Evolutionary conservation across 768 basidiomycete genomes (phyloP), one percentile per base, ranked within the genome.

Genomic region (Leccinum fibrillosum): DNA sequence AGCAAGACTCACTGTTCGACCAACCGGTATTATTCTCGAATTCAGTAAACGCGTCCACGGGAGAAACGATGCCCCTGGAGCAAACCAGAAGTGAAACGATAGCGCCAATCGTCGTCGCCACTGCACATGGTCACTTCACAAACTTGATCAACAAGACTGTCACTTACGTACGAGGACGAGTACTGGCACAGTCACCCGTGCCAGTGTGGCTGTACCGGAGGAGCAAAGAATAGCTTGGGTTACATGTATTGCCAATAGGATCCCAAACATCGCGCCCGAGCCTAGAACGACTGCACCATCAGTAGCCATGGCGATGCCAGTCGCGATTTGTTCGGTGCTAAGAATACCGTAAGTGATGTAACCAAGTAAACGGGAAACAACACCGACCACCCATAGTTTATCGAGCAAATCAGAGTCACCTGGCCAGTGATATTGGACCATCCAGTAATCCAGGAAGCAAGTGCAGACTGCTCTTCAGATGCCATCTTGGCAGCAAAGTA

Each of bases 1-100:
- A 10, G 17, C 17, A 7, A 39, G 42, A 25, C 45, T 3, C 35
- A 61, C 67, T 59, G 37, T 63, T 56, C 2, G 60, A 58, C 70
- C 67, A 69, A 6, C 61, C 67, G 1, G 59, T 67, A 15, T 69
- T 61, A 35, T 69, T 69, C 56, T 69, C 69, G n/a, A 71, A 69
- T 26, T 67, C 59, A 9, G 60, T 67, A 49, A 64, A 63, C 2
- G 65, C 67, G n/a, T 60, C 63, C 52, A 35, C 53, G 1, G 67
- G 49, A 13, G 65, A 59, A 13, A 59, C 63, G 5, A 59, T 50
- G 19, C 59, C 56, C 17, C 58, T 60, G 10, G 68, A 62, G 13
- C 65, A 65, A 55, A 58, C 50, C 5, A 67, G 30, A n/a, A 28
- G 28, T 30, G 49, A 50, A 30, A 50, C 12, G 6, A n/a, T 30